Percentiles rank a stretch among this genome's conserved stretches.
Conservation (phyloP, 768 basidiomycete genomes). For the Rossbeevera mucosa region DNA sequence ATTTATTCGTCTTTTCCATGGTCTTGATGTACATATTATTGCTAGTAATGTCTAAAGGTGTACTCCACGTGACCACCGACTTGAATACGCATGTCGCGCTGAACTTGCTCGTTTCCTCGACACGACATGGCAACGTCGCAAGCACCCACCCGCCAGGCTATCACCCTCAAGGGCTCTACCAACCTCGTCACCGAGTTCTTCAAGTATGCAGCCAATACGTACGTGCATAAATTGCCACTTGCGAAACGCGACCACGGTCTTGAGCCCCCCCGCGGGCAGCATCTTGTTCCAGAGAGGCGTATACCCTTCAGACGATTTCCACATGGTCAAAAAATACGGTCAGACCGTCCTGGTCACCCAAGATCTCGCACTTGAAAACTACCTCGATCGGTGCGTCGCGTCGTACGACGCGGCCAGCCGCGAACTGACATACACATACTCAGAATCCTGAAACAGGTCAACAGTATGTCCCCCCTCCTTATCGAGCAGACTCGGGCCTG, state of each 20-base stretch:
- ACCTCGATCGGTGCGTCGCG: slow-evolving; percentile 65
- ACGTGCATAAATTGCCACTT: slow-evolving; percentile 28
- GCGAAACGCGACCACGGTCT: neutral
- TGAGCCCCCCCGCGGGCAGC: slow-evolving; percentile 39
- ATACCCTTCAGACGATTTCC: slow-evolving; percentile 97
- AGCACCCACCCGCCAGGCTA: slow-evolving; percentile 59
- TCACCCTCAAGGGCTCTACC: slow-evolving; percentile 94
- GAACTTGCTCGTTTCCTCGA: neutral
- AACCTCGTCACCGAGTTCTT: slow-evolving; percentile 96
- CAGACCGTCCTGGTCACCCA: slow-evolving; percentile 93
- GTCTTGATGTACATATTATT: too few relatives aligned
- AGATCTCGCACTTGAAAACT: slow-evolving; percentile 89
- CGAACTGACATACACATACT: neutral
- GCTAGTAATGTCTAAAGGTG: too few relatives aligned
- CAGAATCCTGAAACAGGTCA: slow-evolving; percentile 83
- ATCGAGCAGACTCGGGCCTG: neutral
- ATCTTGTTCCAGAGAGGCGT: slow-evolving; percentile 96
- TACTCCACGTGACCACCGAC: neutral
- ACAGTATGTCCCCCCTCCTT: slow-evolving; percentile 63
- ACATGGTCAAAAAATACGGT: slow-evolving; percentile 99
- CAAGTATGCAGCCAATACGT: slow-evolving; percentile 99
- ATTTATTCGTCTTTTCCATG: neutral
- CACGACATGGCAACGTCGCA: slow-evolving; percentile 42
- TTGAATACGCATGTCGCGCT: neutral
- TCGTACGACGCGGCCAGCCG: neutral